A percentile compares a stretch with the other conserved stretches of the same genome.
Conservation (phyloP, 2,329 filamentous ascomycete genomes). For the Stemphylium vesicarium region DNA sequence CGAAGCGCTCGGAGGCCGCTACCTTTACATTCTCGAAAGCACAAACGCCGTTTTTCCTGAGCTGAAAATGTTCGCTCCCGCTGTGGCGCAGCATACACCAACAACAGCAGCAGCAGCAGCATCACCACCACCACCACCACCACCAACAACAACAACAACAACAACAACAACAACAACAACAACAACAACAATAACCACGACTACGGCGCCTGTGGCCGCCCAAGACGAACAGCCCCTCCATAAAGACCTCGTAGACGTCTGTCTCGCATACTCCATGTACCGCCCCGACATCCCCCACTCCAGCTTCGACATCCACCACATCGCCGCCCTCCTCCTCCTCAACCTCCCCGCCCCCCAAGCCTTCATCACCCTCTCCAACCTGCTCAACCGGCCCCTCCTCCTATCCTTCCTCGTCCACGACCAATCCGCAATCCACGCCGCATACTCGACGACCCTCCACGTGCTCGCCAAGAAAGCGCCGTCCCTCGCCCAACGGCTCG, state of each 20-base stretch:
- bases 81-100: conserved; percentile 54
- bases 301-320: conserved; percentile 73
- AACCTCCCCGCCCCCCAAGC: conserved; percentile 70
- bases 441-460: conserved; percentile 72
- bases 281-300: conserved; percentile 78
- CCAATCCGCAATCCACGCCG: conserved; percentile 69
- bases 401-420: conserved; percentile 78
- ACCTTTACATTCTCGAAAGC: conserved; percentile 54
- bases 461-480: conserved; percentile 70
- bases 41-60: conserved; percentile 73
- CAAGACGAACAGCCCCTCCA: conserved; percentile 68
- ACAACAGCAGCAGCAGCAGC: too few relatives aligned
- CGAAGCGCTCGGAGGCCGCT: conserved; percentile 36
- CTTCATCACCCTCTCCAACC: conserved; percentile 76
- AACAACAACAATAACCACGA: too few relatives aligned
- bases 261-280: conserved; percentile 83
- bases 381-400: conserved; percentile 76
- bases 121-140: too few relatives aligned
- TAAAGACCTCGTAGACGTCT: conserved; percentile 70
- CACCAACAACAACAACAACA: conserved; percentile 2
- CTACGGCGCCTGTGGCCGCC: too few relatives aligned
- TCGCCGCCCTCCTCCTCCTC: conserved; percentile 75
- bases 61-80: conserved; percentile 67
- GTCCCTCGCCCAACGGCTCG: conserved; percentile 67
- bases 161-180: conserved; percentile 14